Percentiles rank a stretch among this genome's conserved stretches.
These are phyloP conservation scores for Wickerhamiella slavikovae DNA, from an alignment of 805 yeast species.

Conservation along the genomic window DNA sequence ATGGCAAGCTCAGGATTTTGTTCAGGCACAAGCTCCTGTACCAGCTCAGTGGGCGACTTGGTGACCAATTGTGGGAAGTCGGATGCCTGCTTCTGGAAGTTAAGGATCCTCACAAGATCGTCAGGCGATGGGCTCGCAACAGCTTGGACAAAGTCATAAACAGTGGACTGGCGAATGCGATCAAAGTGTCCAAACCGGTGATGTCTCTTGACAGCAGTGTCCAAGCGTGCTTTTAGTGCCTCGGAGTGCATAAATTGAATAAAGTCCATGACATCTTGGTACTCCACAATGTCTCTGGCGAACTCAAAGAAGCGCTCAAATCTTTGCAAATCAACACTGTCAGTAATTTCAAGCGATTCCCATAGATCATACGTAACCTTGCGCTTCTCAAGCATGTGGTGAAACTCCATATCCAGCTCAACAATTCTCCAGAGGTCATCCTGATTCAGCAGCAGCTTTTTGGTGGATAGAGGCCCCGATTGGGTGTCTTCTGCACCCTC, in stretches of 20 bases:
- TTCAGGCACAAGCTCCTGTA: conserved; percentile 18
- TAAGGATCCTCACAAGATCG: too few species aligned
- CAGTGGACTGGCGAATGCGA: conserved; percentile 35
- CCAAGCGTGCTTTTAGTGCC: conserved; percentile 29
- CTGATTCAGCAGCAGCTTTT: conserved; percentile 24
- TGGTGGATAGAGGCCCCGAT: conserved; percentile 19
- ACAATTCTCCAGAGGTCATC: conserved; percentile 88
- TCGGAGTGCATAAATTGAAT: conserved; percentile 52
- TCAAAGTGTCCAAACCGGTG: conserved; percentile 21
- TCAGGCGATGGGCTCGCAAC: too few species aligned
- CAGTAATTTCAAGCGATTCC: conserved; percentile 23
- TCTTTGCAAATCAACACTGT: background rate
- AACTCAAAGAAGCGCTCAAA: conserved; percentile 32
- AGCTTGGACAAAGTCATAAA: conserved; percentile 44
- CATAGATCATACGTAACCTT: conserved; percentile 36
- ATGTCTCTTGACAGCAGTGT: conserved; percentile 20
- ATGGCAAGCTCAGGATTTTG: conserved; percentile 28
- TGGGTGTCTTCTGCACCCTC: conserved; percentile 17
- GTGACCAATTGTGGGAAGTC: conserved; percentile 62
- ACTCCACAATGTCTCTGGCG: conserved; percentile 49
- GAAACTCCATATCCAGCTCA: conserved; percentile 71
- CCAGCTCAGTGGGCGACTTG: conserved; percentile 43
- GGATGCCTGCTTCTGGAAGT: conserved; percentile 43
- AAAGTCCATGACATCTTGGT: conserved; percentile 75
- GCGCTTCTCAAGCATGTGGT: conserved; percentile 60